Conservation (phyloP, 805 yeast species). For the Nakazawaea peltata region DNA sequence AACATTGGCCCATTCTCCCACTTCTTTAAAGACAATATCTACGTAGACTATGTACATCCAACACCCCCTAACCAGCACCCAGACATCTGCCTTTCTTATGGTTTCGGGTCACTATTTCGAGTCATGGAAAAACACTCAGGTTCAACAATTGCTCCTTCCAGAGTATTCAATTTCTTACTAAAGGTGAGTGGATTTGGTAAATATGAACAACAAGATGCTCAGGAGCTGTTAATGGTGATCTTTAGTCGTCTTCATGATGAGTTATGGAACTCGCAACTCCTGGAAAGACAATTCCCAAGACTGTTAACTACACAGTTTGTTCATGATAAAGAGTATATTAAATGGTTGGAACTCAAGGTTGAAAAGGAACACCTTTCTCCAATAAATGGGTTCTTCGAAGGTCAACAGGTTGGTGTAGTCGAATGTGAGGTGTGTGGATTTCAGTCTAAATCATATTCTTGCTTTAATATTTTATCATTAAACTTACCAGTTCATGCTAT, state of each 20-base stretch:
- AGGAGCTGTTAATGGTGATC: constrained; percentile 61
- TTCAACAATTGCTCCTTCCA: constrained; percentile 14
- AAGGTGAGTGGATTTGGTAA: constrained; percentile 1
- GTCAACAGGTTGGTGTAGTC: constrained; percentile 60
- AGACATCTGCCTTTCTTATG: constrained; percentile 5
- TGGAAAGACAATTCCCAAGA: constrained; percentile 13
- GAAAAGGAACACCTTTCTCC: constrained; percentile 59
- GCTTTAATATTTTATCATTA: constrained; percentile 54
- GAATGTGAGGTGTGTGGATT: constrained; percentile 59
- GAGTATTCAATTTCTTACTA: constrained; percentile 19
- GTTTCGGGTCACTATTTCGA: constrained; percentile 19
- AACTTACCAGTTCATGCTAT: constrained; percentile 41
- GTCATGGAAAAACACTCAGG: constrained; percentile 12
- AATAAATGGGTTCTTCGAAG: constrained; percentile 59
- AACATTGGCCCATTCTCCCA: constrained; percentile 41
- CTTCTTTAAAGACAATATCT: constrained; percentile 38
- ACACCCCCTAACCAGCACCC: constrained; percentile 14
- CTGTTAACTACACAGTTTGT: constrained; percentile 11
- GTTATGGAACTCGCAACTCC: constrained; percentile 24
- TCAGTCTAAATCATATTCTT: constrained; percentile 50
- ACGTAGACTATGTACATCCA: constrained; percentile 31
- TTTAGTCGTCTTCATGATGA: constrained; percentile 68
- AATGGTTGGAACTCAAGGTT: constrained; percentile 50
- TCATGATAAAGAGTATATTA: constrained; percentile 39
- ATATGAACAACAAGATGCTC: constrained; percentile 69